These are phyloP conservation scores for Rhizopogon vesiculosus DNA, from an alignment of 768 basidiomycete species.

Conservation along the genomic window DNA sequence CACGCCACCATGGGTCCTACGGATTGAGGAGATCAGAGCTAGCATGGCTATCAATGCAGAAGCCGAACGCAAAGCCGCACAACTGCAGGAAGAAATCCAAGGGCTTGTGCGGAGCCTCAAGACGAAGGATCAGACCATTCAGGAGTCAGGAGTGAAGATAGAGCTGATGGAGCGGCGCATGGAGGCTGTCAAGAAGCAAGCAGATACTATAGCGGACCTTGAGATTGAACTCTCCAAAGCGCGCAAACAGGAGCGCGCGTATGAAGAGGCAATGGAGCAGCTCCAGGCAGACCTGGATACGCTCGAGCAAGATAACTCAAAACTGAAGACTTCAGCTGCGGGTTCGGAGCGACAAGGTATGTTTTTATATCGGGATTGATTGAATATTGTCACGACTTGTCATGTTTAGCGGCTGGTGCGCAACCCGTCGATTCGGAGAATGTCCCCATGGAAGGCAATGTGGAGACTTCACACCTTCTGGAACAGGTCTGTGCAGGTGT, in stretches of 20 bases:
- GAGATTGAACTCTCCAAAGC: conserved; percentile 77
- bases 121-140: conserved; percentile 83
- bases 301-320: conserved; percentile 84
- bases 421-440: conserved; percentile 56
- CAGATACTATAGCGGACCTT: conserved; percentile 76
- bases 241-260: conserved; percentile 83
- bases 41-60: conserved; percentile 84
- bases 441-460: conserved; percentile 66
- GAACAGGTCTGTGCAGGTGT: conserved; percentile 60
- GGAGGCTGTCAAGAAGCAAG: conserved; percentile 88
- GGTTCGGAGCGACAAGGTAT: conserved; percentile 71
- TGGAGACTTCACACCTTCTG: conserved; percentile 84
- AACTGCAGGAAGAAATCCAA: conserved; percentile 87
- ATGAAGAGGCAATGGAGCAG: conserved; percentile 93
- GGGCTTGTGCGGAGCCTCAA: conserved; percentile 81
- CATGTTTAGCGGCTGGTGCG: conserved; percentile 36
- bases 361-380: conserved; percentile 12
- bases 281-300: conserved; percentile 84
- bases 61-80: conserved; percentile 82
- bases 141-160: conserved; percentile 88
- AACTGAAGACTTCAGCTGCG: conserved; percentile 64
- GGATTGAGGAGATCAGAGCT: conserved; percentile 80
- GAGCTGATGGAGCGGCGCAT: conserved; percentile 92
- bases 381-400: not conserved
- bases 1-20: conserved; percentile 78